phyloP scores from a whole-genome alignment of 306 rosid species.

The Corylus avellana region DNA sequence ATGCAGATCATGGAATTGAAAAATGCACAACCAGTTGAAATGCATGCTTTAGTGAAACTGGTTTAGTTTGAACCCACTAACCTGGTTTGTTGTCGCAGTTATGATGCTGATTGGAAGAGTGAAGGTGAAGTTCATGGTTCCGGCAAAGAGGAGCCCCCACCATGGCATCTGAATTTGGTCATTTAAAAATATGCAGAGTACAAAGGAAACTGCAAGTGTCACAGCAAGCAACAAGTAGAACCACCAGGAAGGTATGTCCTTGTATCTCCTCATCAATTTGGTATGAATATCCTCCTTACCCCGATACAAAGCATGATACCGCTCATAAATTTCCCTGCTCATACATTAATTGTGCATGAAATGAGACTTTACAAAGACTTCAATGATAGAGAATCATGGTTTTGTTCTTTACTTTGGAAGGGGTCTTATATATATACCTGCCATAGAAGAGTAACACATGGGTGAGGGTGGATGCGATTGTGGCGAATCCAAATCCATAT shows the following conservation, averaged over 20 bases:
- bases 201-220: conserved; percentile 55
- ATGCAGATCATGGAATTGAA: background rate
- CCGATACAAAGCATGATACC: conserved; percentile 48
- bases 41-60: too few relatives aligned
- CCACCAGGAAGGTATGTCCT: conserved; percentile 88
- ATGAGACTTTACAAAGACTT: background rate
- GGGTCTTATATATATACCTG: conserved; percentile 42
- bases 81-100: conserved; percentile 94
- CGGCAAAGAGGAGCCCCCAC: conserved; percentile 87
- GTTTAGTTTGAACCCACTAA: background rate
- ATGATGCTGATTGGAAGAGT: conserved; percentile 89
- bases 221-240: conserved; percentile 50
- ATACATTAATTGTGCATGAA: conserved; percentile 14
- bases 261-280: conserved; percentile 65
- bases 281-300: conserved; percentile 78
- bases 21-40: too few relatives aligned
- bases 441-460: conserved; percentile 78
- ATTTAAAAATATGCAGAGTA: conserved; percentile 60
- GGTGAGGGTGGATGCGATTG: conserved; percentile 66
- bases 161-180: conserved; percentile 84
- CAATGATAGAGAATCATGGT: background rate
- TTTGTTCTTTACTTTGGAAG: conserved; percentile 1
- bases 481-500: conserved; percentile 78
- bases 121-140: conserved; percentile 56
- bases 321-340: conserved; percentile 71